Evolutionary conservation across 2,329 filamentous ascomycete species (phyloP), one percentile per base, ranked within the genome.

Genomic region (Endoconidiophora laricicola): DNA sequence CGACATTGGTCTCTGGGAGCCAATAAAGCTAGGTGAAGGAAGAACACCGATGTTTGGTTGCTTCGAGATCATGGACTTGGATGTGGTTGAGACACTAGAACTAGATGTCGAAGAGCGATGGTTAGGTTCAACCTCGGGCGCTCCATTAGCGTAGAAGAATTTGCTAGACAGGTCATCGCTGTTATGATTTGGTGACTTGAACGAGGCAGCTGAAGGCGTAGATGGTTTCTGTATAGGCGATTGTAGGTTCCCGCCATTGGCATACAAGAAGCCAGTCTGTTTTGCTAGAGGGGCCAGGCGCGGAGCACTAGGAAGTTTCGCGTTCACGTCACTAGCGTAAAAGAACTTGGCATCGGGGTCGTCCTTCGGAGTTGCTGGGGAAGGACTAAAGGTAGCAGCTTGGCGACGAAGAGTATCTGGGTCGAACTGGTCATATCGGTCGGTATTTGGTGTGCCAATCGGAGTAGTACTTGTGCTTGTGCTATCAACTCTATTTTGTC

Each of bases 261-360:
- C 73, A 53, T 78, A 75, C 58, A 76, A 71, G 56, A 78, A 77
- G n/a, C 68, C 69, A 9, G 64, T 61, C 56, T 72, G 74, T 38
- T 70, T 53, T 9, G 42, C 26, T 38, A 43, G 47, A 7, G 44
- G 62, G 52, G 62, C 61, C 39, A 65, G 58, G 16, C 65, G 66
- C 29, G 65, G 65, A 24, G 66, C 59, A 46, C 60, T 58, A 47
- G 58, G 62, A 56, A 62, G 60, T 47, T 59, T 56, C 20, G 69
- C 64, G 57, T 75, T 80, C 38, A 74, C 83, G 57, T 94, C 86
- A 61, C 80, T 86, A 24, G 88, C 91, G 62, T 93, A 88, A 63
- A 98, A 95, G 72, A 96, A 96, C 67, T 86, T 90, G 48, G 81
- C 66, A 47, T 75, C 72, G 18, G 60, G 57, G 58, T 58, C 62